A percentile compares a stretch with the other conserved stretches of the same genome.
phyloP scores from a whole-genome alignment of 2,329 filamentous ascomycete species.

The Botrytis pseudocinerea region DNA sequence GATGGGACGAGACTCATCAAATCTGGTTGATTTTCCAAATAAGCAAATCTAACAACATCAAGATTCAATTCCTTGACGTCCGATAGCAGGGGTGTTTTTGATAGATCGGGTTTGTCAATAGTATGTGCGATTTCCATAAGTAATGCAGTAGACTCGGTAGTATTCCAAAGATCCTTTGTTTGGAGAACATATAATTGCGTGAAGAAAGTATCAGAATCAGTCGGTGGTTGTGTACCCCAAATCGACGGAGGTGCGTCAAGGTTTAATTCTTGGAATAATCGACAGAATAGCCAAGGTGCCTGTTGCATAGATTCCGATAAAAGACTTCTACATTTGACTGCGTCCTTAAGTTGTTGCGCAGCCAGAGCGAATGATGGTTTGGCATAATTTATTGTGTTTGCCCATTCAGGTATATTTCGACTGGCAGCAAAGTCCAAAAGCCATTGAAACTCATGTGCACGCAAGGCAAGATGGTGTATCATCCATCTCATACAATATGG shows the following conservation, averaged over 20 bases:
- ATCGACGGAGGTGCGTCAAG: conserved; percentile 76
- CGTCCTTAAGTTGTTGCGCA: conserved; percentile 68
- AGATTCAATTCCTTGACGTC: conserved; percentile 36
- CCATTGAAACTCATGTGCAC: conserved; percentile 73
- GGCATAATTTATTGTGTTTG: conserved; percentile 62
- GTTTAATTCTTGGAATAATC: conserved; percentile 77
- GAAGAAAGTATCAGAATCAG: conserved; percentile 53
- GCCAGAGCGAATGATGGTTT: conserved; percentile 77
- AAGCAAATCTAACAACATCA: conserved; percentile 40
- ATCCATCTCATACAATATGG: conserved; percentile 81
- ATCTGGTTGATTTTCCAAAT: conserved; percentile 40
- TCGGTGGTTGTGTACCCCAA: conserved; percentile 74
- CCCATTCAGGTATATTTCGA: conserved; percentile 46
- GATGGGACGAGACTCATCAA: conserved; percentile 40
- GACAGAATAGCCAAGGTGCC: conserved; percentile 82
- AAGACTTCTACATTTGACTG: conserved; percentile 61
- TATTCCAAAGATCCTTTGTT: conserved; percentile 72
- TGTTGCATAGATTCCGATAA: conserved; percentile 68
- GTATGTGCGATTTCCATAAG: conserved; percentile 62
- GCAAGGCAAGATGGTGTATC: conserved; percentile 82
- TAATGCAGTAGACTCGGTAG: conserved; percentile 61
- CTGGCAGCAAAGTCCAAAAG: conserved; percentile 67
- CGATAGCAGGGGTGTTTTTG: conserved; percentile 26
- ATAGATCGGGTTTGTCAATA: conserved; percentile 33
- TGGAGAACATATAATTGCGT: conserved; percentile 65